Evolutionary conservation across 768 basidiomycete species (phyloP).

Genomic region (Lyophyllum semitale): DNA sequence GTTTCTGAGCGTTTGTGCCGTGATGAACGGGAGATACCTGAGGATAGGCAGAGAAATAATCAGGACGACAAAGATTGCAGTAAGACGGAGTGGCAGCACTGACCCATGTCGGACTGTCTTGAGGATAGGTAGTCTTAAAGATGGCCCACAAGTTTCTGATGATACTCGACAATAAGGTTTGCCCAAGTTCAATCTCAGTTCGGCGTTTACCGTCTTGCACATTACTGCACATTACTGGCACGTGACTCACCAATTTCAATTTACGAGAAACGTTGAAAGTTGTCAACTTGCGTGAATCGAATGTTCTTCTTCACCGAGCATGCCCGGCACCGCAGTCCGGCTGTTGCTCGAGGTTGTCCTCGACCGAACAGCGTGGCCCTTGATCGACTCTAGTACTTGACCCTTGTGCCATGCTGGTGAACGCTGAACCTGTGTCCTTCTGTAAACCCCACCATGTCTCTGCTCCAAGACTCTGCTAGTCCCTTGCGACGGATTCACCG

Average conservation of each 20-base stretch:
- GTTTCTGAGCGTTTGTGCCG: slow-evolving; percentile 96
- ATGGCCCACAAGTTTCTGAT: slow-evolving; percentile 51
- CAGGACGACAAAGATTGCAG: slow-evolving; percentile 11
- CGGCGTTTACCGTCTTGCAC: slow-evolving; percentile 36
- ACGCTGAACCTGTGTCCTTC: background rate
- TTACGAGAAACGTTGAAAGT: background rate
- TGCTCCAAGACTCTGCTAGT: slow-evolving; percentile 35
- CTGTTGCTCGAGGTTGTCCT: background rate
- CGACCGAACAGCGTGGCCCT: slow-evolving; percentile 8
- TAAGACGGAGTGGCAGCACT: slow-evolving; percentile 38
- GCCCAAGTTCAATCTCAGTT: slow-evolving; percentile 34
- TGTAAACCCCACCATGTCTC: slow-evolving; percentile 28
- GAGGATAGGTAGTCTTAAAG: slow-evolving; percentile 57
- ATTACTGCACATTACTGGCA: background rate
- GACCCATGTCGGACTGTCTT: slow-evolving; percentile 79
- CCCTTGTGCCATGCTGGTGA: background rate
- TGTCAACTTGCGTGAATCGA: background rate
- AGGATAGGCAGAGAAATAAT: slow-evolving; percentile 6
- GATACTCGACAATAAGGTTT: slow-evolving; percentile 54
- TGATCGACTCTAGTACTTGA: background rate
- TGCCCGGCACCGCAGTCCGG: slow-evolving; percentile 10
- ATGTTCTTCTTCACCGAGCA: background rate
- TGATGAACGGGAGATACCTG: slow-evolving; percentile 97
- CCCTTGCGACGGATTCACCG: slow-evolving; percentile 34
- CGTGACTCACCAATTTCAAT: slow-evolving; percentile 4